Percentiles rank a stretch among this genome's conserved stretches.
Evolutionary conservation across 805 yeast genomes (phyloP).

Genomic region (Myxozyma monticola): DNA sequence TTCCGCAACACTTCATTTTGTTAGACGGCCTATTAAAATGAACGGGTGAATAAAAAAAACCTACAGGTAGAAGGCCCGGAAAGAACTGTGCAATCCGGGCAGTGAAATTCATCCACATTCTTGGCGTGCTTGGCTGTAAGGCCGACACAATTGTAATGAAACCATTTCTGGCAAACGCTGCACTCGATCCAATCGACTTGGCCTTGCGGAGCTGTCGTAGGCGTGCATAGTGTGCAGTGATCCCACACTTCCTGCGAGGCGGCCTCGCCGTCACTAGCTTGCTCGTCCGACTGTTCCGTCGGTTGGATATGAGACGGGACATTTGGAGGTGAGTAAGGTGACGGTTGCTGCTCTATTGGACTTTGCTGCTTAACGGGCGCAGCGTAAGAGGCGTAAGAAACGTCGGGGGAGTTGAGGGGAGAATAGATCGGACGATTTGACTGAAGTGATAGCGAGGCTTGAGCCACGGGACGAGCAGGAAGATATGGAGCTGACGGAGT

Average conservation of each 20-base stretch:
- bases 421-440: conserved; percentile 16
- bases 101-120: conserved; percentile 53
- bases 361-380: conserved; percentile 1
- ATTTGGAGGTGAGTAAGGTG: conserved; percentile 23
- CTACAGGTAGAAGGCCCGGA: conserved; percentile 50
- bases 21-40: background rate
- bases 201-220: conserved; percentile 27
- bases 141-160: conserved; percentile 52
- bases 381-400: conserved; percentile 8
- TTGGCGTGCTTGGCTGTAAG: conserved; percentile 43
- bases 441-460: too few relatives aligned
- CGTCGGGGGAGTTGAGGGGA: conserved; percentile 22
- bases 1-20: conserved; percentile 45
- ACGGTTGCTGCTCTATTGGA: conserved; percentile 17
- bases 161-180: conserved; percentile 56
- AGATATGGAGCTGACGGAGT: background rate
- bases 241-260: conserved; percentile 27
- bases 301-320: too few relatives aligned
- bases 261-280: background rate
- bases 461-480: background rate
- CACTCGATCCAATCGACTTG: conserved; percentile 56
- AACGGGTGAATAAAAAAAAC: background rate
- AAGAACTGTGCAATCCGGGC: conserved; percentile 47
- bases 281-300: conserved; percentile 8
- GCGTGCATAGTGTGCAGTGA: conserved; percentile 28